Base-by-base conservation (phyloP, 2,329 filamentous ascomycete species). In the Raffaelea deltoideospora region DNA sequence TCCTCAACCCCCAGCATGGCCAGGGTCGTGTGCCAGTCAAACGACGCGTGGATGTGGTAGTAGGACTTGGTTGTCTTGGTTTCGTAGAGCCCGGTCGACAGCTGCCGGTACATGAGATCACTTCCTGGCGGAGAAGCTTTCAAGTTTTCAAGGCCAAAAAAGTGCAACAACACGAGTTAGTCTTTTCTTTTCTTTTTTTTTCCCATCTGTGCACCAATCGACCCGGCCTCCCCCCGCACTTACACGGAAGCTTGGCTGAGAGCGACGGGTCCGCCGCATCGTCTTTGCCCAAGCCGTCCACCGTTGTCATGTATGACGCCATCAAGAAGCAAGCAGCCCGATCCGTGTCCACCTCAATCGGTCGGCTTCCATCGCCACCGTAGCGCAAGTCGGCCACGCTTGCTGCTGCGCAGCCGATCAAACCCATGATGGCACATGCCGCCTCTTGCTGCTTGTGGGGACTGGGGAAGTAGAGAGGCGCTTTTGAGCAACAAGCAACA, bases 391-490 rank as follows among this genome's bases (percentile, higher is more conserved):
- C 61, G 10, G 69, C 69, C 41, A 80, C 65, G 3, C 68, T 64
- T 17, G 66, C 67, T 4, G 69, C 71, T 13, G 71, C 60, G 32
- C 65, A 63, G 11, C 67, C 72, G 46, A 77, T 72, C 6, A 76
- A 55, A 6, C 64, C 72, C 48, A 76, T 76, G 43, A 77, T 55
- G 4, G 72, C 58, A 22, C 53, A 52, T 5, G 49, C 50, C 6
- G 54, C 51, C 40, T 62, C 59, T 37, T 60, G 57, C 42, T 63
- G 56, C 38, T 52, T 57, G 23, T 61, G 42, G n/a, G 58, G 59
- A 22, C 52, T 57, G 5, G 59, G 59, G 18, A 63, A 54, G 39
- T 53, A 55, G 22, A 54, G 45, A 20, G 43, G 42, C 35, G 32
- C 22, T 30, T 8, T 14, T 17, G 28, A 15, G 28, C 11, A 8